A percentile compares a stretch with the other conserved stretches of the same genome.
phyloP scores from a whole-genome alignment of 768 basidiomycete genomes.

The Tricholoma matsutake region DNA sequence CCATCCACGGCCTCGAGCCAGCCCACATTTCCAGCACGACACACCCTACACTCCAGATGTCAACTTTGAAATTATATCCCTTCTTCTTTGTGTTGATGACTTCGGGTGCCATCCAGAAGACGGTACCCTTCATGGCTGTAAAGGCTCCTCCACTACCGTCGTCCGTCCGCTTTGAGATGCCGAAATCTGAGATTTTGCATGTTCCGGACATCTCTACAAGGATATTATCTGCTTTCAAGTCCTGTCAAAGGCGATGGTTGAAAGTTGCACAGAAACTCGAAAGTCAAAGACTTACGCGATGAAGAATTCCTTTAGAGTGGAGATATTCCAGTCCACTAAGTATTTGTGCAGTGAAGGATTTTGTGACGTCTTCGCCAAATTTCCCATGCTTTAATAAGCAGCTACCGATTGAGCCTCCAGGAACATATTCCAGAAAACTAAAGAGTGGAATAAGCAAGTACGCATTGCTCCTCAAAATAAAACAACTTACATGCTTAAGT shows the following conservation, averaged over 20 bases:
- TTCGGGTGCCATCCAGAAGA: constrained; percentile 99
- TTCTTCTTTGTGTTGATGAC: constrained; percentile 84
- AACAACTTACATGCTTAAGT: constrained; percentile 82
- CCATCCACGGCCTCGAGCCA: constrained; percentile 91
- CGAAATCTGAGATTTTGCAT: constrained; percentile 98
- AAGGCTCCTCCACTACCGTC: constrained; percentile 81
- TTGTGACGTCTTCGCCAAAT: constrained; percentile 89
- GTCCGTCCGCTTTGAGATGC: constrained; percentile 94
- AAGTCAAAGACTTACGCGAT: constrained; percentile 65
- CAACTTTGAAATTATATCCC: constrained; percentile 95
- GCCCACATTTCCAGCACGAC: constrained; percentile 99
- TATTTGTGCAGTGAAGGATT: constrained; percentile 91
- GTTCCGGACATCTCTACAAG: constrained; percentile 88
- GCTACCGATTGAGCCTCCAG: constrained; percentile 92
- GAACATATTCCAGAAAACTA: constrained; percentile 98
- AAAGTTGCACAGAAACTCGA: background rate
- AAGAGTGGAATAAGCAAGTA: background rate
- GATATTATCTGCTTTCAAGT: constrained; percentile 98
- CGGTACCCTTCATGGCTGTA: constrained; percentile 95
- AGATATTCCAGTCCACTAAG: constrained; percentile 89
- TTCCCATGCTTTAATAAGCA: constrained; percentile 89
- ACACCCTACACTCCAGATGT: constrained; percentile 99
- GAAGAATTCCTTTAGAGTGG: constrained; percentile 87
- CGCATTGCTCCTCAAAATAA: background rate
- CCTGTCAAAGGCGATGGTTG: constrained; percentile 41